Percentiles rank a stretch among this genome's conserved stretches.
phyloP scores from a whole-genome alignment of 257 asterid genomes.

The Rhazya stricta region DNA sequence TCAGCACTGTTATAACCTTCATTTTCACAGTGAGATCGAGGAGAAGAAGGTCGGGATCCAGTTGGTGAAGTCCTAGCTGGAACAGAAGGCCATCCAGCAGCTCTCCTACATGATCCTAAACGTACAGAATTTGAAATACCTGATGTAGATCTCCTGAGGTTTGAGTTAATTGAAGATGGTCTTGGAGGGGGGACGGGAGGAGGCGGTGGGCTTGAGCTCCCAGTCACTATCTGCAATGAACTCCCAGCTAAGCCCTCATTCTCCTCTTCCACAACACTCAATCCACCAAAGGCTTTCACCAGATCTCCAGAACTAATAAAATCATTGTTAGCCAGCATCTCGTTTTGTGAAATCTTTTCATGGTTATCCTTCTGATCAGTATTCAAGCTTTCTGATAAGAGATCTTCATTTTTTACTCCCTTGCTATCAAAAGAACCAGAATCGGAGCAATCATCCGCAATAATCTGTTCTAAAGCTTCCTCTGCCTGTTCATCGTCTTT shows the following conservation, averaged over 20 bases:
- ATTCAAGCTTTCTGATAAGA: constrained; percentile 32
- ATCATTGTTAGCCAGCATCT: constrained; percentile 35
- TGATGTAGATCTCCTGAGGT: constrained; percentile 43
- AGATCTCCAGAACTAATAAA: constrained; percentile 38
- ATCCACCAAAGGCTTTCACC: constrained; percentile 37
- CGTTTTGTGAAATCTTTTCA: constrained; percentile 39
- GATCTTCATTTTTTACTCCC: constrained; percentile 41
- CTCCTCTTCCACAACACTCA: constrained; percentile 49
- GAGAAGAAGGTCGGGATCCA: constrained; percentile 93
- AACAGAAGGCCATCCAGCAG: constrained; percentile 60
- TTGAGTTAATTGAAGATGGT: constrained; percentile 51
- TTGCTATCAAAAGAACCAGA: constrained; percentile 30
- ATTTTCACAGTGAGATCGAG: constrained; percentile 82
- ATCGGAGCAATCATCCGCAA: constrained; percentile 45
- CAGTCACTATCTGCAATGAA: constrained; percentile 46
- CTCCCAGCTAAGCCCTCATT: constrained; percentile 41
- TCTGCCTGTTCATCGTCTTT: constrained; percentile 54
- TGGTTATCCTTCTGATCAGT: constrained; percentile 28
- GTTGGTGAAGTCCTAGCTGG: constrained; percentile 75
- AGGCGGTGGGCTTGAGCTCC: constrained; percentile 85
- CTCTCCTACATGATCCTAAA: constrained; percentile 64
- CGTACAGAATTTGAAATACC: constrained; percentile 46
- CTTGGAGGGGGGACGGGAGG: constrained; percentile 97
- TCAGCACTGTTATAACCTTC: constrained; percentile 99
- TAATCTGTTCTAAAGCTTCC: constrained; percentile 51